Conservation (phyloP, 2,329 filamentous ascomycete genomes). For the Keithomyces neogunnii region DNA sequence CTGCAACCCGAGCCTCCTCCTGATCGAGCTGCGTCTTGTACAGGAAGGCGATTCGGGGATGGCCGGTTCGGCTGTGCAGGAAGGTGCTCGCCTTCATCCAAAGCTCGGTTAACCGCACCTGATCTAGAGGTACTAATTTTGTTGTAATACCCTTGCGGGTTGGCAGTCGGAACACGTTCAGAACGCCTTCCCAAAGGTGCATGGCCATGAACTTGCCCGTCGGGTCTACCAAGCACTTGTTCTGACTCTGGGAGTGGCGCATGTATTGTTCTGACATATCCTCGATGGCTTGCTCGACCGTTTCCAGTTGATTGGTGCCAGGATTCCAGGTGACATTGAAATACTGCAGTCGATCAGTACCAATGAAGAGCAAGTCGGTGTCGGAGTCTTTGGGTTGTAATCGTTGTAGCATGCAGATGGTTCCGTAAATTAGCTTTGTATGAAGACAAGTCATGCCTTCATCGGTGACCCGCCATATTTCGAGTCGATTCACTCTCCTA, state of each 20-base stretch:
- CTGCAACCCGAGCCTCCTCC: constrained; percentile 45
- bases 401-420: constrained; percentile 75
- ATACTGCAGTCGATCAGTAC: constrained; percentile 83
- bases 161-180: constrained; percentile 45
- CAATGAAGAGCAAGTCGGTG: constrained; percentile 84
- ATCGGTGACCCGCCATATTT: constrained; percentile 65
- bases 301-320: constrained; percentile 40
- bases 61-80: constrained; percentile 48
- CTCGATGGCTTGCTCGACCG: constrained; percentile 40
- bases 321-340: constrained; percentile 83
- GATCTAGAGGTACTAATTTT: constrained; percentile 41
- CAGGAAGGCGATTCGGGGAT: constrained; percentile 49
- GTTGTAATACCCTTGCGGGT: constrained; percentile 34
- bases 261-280: constrained; percentile 51
- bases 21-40: constrained; percentile 46
- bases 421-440: constrained; percentile 72
- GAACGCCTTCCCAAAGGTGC: constrained; percentile 52
- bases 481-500: constrained; percentile 77
- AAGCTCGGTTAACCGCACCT: constrained; percentile 49
- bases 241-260: constrained; percentile 73
- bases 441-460: constrained; percentile 57
- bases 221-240: constrained; percentile 78
- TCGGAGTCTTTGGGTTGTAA: constrained; percentile 65
- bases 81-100: constrained; percentile 52
- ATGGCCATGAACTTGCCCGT: constrained; percentile 53